phyloP scores from a whole-genome alignment of 106 monocot genomes.

The Allium fistulosum region DNA sequence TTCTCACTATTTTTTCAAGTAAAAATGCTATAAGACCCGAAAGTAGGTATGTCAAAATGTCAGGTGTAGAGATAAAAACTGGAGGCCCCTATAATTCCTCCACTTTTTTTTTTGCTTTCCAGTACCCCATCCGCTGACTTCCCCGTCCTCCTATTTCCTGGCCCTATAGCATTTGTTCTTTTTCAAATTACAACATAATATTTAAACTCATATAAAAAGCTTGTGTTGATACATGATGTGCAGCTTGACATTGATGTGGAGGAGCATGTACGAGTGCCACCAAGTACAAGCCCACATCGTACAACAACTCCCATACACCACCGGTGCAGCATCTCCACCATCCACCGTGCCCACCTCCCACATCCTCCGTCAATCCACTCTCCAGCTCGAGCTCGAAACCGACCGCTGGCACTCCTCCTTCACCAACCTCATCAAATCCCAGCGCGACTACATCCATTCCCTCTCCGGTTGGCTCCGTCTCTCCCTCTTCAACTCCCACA shows the following conservation, averaged over 20 bases:
- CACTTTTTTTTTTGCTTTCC: no score
- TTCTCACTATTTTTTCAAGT: no score
- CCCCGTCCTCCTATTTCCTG: no score
- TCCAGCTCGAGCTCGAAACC: constrained; percentile 75
- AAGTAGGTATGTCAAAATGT: no score
- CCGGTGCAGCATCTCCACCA: constrained; percentile 10
- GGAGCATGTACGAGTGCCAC: constrained; percentile 94
- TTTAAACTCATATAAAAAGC: no score
- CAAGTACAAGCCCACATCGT: constrained; percentile 97
- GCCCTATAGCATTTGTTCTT: no score
- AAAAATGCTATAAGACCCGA: no score
- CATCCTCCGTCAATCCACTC: constrained; percentile 59
- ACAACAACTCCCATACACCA: constrained; percentile 66
- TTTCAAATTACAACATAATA: no score
- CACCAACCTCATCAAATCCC: constrained; percentile 63
- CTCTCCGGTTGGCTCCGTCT: constrained; percentile 91
- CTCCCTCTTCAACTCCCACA: constrained; percentile 60
- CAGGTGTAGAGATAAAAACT: no score
- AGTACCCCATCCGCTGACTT: no score
- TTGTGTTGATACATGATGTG: neutral
- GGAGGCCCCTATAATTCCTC: no score
- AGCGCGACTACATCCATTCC: constrained; percentile 78
- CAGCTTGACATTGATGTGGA: constrained; percentile 87
- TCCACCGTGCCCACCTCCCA: constrained; percentile 48
- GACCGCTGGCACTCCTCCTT: constrained; percentile 79